A percentile compares a stretch with the other conserved stretches of the same genome.
These are phyloP conservation scores for Aspergillus costaricaensis DNA, from an alignment of 2,329 filamentous ascomycete species.

Conservation along the genomic window DNA sequence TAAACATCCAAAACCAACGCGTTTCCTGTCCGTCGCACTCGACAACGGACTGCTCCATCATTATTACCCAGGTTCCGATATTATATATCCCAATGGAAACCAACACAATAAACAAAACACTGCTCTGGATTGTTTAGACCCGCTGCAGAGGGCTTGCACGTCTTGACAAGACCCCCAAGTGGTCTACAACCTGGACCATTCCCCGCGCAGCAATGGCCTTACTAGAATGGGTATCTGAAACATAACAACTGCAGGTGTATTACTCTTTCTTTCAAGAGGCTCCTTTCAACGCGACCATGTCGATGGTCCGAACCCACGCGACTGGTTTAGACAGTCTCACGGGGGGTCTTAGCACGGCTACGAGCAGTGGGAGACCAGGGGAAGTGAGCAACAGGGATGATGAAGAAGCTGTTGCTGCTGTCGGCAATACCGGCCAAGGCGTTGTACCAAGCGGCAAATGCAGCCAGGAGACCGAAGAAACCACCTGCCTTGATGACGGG, in stretches of 20 bases:
- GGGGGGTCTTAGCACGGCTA: slow-evolving; percentile 59
- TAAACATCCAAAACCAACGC: slow-evolving; percentile 8
- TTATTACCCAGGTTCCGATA: slow-evolving; percentile 13
- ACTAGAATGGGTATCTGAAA: slow-evolving; percentile 38
- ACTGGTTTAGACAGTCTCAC: slow-evolving; percentile 38
- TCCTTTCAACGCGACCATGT: background rate
- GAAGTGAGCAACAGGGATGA: slow-evolving; percentile 90
- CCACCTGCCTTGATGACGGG: slow-evolving; percentile 70
- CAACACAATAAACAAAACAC: background rate
- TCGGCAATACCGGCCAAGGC: slow-evolving; percentile 81
- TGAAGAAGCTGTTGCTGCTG: slow-evolving; percentile 74
- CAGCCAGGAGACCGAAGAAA: slow-evolving; percentile 75
- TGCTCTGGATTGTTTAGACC: slow-evolving; percentile 1
- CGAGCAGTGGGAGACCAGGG: slow-evolving; percentile 84
- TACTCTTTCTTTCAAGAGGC: background rate
- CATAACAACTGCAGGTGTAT: slow-evolving; percentile 25
- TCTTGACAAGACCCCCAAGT: background rate
- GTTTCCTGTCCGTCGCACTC: slow-evolving; percentile 2
- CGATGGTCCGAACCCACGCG: background rate
- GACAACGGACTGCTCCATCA: slow-evolving; percentile 12
- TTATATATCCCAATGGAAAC: background rate
- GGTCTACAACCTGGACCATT: background rate
- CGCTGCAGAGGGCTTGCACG: background rate
- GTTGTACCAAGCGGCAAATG: slow-evolving; percentile 86
- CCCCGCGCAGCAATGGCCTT: slow-evolving; percentile 21